Percentiles rank a stretch among this genome's conserved stretches.
Evolutionary conservation across 345 rosid genomes (phyloP).

Genomic region (Microcos paniculata): DNA sequence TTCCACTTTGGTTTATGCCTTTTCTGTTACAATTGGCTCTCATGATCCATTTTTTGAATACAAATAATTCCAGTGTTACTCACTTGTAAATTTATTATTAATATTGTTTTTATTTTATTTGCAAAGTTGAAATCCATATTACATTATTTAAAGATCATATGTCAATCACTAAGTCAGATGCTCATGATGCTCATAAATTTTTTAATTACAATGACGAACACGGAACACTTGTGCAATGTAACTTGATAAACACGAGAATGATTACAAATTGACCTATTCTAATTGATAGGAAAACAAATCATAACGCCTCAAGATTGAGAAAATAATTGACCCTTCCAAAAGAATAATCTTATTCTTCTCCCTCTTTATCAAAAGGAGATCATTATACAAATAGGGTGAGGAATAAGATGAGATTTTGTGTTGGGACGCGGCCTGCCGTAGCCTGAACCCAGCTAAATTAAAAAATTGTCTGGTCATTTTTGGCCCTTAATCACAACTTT

Average conservation of each 20-base stretch:
- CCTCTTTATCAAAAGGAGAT: conserved; percentile 4
- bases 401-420: background rate
- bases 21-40: background rate
- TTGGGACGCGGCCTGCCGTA: conserved; percentile 29
- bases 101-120: too few species aligned
- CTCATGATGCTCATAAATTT: too few species aligned
- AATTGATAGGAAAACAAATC: background rate
- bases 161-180: too few species aligned
- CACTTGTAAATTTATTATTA: background rate
- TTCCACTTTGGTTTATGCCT: background rate
- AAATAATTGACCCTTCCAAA: background rate
- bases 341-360: conserved; percentile 7
- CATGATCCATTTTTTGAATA: background rate
- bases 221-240: too few species aligned
- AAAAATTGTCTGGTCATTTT: background rate
- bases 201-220: too few species aligned
- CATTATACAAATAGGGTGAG: background rate
- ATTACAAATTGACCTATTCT: background rate
- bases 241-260: background rate
- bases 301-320: background rate
- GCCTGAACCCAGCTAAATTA: background rate
- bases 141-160: too few species aligned
- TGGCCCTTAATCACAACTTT: background rate
- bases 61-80: background rate
- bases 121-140: too few species aligned